Evolutionary conservation across 805 yeast species (phyloP).

Genomic region (Saturnispora halmiae): DNA sequence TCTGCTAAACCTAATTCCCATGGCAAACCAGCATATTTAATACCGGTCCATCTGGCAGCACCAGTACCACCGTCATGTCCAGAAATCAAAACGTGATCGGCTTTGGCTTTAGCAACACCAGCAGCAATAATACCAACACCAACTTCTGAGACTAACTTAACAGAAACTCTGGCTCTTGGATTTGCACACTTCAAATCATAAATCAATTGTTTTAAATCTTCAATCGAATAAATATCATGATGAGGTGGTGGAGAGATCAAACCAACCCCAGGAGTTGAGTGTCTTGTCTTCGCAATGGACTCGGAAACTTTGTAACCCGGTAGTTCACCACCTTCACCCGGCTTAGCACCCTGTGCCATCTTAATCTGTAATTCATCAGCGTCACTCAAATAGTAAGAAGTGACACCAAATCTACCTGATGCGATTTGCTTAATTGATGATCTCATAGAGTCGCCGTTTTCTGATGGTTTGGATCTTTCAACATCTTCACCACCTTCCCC

Average conservation of each 20-base stretch:
- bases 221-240: slow-evolving; percentile 96
- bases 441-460: slow-evolving; percentile 95
- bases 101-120: slow-evolving; percentile 98
- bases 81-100: slow-evolving; percentile 89
- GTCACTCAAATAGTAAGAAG: slow-evolving; percentile 87
- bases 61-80: slow-evolving; percentile 99
- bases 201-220: slow-evolving; percentile 92
- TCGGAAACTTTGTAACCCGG: slow-evolving; percentile 89
- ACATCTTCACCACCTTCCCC: slow-evolving; percentile 99
- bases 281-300: slow-evolving; percentile 88
- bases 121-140: slow-evolving; percentile 99
- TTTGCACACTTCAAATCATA: slow-evolving; percentile 95
- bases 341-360: slow-evolving; percentile 99
- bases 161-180: slow-evolving; percentile 95
- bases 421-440: slow-evolving; percentile 98
- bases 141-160: slow-evolving; percentile 92
- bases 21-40: slow-evolving; percentile 94
- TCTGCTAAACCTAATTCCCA: slow-evolving; percentile 99
- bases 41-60: slow-evolving; percentile 96
- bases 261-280: slow-evolving; percentile 95
- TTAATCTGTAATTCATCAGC: slow-evolving; percentile 97
- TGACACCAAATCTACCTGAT: slow-evolving; percentile 96
- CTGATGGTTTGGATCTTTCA: slow-evolving; percentile 70
- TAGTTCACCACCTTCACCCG: slow-evolving; percentile 99
- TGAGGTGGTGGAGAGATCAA: slow-evolving; percentile 98